Base-by-base conservation (phyloP, 805 yeast genomes). In the Deakozyma indianensis region DNA sequence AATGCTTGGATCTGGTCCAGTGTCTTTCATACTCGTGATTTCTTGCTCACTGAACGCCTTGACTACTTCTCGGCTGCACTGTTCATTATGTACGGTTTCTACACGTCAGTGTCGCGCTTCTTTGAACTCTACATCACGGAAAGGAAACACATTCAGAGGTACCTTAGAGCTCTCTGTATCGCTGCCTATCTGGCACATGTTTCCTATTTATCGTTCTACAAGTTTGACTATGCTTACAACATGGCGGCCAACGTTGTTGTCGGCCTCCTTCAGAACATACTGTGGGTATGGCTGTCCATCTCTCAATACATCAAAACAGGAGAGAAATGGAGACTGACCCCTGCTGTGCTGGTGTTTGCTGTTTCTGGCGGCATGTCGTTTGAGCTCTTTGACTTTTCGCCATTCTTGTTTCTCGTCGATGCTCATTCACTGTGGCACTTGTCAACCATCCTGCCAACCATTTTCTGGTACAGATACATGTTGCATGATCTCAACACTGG, bases 351-450 rank as follows among this genome's bases (percentile, higher is more conserved):
- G 41, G 83, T 79, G 7, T 48, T 63, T 0, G 58, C 69, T 35
- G 80, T 88, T 9, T 55, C 75, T 1, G 53, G 73, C 22, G 96
- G 95, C 1, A 85, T 86, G 92, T 70, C 82, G n/a, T 73, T 90
- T 51, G 98, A 90, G 59, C 63, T 90, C 29, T 83, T 87, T 62
- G 98, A 90, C 62, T 92, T 92, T 59, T 74, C 94, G 3, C 92
- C 83, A 15, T 58, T 81, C 32, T 65, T 56, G 43, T 82, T 72
- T 53, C 69, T 83, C 35, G 54, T 92, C 0, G 98, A 92, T 63
- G 94, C 96, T 0, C 98, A 92, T 62, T 77, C 96, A 0, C 56
- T 90, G 35, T 92, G 98, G 98, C 98, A 92, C 60, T 70, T 83
- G 23, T 75, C 84, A 20, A 92, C 98, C 0, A 78, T 88, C 1